Evolutionary conservation across 1,284 basidiomycete species (phyloP).

Genomic region (Ustilago tritici): DNA sequence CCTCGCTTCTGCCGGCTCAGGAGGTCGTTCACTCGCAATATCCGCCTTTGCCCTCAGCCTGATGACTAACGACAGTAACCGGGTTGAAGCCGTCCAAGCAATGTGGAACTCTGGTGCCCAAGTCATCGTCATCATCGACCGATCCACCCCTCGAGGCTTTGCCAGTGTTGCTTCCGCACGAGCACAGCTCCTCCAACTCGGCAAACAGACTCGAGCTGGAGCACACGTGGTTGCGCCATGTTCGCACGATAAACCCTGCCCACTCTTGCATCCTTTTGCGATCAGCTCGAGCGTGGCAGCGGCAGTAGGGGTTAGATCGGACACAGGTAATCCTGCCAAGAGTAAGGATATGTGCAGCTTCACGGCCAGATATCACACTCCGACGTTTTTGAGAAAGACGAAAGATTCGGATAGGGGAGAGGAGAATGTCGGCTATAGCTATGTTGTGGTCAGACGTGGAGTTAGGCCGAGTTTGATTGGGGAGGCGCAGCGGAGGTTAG

Average conservation of each 20-base stretch:
- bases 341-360: conserved; percentile 79
- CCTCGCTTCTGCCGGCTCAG: conserved; percentile 4
- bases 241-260: conserved; percentile 89
- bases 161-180: conserved; percentile 85
- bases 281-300: conserved; percentile 23
- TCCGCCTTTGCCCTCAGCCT: conserved; percentile 87
- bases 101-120: conserved; percentile 89
- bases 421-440: conserved; percentile 88
- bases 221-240: conserved; percentile 84
- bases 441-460: conserved; percentile 88
- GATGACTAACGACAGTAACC: conserved; percentile 76
- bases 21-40: conserved; percentile 76
- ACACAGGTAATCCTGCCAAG: conserved; percentile 52
- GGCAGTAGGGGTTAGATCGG: conserved; percentile 16
- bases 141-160: conserved; percentile 82
- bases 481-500: conserved; percentile 26
- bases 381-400: conserved; percentile 84
- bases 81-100: conserved; percentile 79
- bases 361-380: conserved; percentile 86
- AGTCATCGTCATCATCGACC: conserved; percentile 81
- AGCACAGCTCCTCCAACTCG: conserved; percentile 79
- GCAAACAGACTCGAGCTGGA: conserved; percentile 56
- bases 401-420: conserved; percentile 86
- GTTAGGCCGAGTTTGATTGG: conserved; percentile 73
- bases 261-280: conserved; percentile 72